Evolutionary conservation across 2,329 filamentous ascomycete genomes (phyloP), one percentile per base, ranked within the genome.

Genomic region (Microdochium nivale): DNA sequence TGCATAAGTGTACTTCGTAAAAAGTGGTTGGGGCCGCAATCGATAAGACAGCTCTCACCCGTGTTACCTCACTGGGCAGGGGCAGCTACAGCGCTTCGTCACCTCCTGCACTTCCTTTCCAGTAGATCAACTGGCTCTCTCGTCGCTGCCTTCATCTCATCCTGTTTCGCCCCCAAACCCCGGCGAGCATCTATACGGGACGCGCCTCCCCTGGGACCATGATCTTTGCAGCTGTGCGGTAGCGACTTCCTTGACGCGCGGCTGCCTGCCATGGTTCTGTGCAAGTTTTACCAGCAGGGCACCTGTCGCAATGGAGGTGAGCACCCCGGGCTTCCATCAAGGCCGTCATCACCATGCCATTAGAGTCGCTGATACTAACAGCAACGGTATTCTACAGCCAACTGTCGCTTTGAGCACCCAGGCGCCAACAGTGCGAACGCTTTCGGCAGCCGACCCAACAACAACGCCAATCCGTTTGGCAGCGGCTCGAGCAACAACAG

Each of bases 231-330:
- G 19, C 43, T 23, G 19, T 19, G 23, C 43, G 43, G 21, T 25
- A 25, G 21, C 24, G 43, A 24, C 21, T 14, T n/a, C 24, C n/a
- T 24, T 14, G n/a, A 14, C 46, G 24, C 25, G 46, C 47, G 37
- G 49, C 11, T 10, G 33, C 44, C 53, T 40, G 48, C 27, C n/a
- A 65, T 75, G 73, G 61, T 63, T 47, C 62, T 86, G 52, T 89
- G 86, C 72, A 76, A 68, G 56, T 88, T 80, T 65, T 89, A 75
- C 61, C 76, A 78, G 63, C 76, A 83, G 63, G 84, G 84, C 44
- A 74, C 73, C 55, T 90, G 86, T 72, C 80, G 71, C 60, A 82
- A 78, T 63, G 84, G 84, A 68, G 73, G 83, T 84, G 48, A 24
- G 24, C 48, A 35, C n/a, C 5, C 27, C 33, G 27, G 21, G 14